Percentiles rank a stretch among this genome's conserved stretches.
phyloP scores from a whole-genome alignment of 1,139 yeast species.

The Suhomyces atakaporum region DNA sequence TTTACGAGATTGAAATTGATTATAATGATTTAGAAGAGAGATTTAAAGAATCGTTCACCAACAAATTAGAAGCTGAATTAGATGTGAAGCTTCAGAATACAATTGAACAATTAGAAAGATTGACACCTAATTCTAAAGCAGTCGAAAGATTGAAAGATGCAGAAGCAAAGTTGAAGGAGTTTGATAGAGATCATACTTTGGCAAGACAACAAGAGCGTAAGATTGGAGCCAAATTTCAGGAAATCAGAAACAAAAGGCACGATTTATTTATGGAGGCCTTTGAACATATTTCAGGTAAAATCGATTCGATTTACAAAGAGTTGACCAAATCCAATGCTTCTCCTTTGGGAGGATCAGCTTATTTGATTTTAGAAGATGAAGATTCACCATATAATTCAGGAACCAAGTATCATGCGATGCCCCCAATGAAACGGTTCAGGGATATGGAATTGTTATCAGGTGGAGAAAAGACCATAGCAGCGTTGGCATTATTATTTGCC shows the following conservation, averaged over 20 bases:
- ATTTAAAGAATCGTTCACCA: slow-evolving; percentile 39
- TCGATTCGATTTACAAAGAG: slow-evolving; percentile 85
- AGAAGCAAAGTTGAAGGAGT: slow-evolving; percentile 56
- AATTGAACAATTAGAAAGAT: slow-evolving; percentile 52
- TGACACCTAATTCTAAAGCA: slow-evolving; percentile 83
- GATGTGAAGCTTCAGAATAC: slow-evolving; percentile 35
- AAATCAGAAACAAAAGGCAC: slow-evolving; percentile 59
- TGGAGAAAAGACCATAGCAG: slow-evolving; percentile 97
- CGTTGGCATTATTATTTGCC: slow-evolving; percentile 87
- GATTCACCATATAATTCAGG: slow-evolving; percentile 89
- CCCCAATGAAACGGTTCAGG: slow-evolving; percentile 90
- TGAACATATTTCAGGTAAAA: slow-evolving; percentile 68
- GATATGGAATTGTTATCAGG: slow-evolving; percentile 95
- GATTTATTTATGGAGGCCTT: slow-evolving; percentile 71
- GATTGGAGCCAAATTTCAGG: slow-evolving; percentile 58
- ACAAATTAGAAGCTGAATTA: slow-evolving; percentile 51
- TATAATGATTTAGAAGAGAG: slow-evolving; percentile 49
- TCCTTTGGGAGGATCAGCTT: slow-evolving; percentile 91
- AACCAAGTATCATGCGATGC: slow-evolving; percentile 90
- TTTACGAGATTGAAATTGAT: slow-evolving; percentile 58
- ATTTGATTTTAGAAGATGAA: slow-evolving; percentile 80
- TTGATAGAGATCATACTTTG: slow-evolving; percentile 64
- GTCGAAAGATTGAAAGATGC: slow-evolving; percentile 74
- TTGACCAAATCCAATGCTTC: slow-evolving; percentile 69
- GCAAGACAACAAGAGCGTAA: slow-evolving; percentile 65